phyloP scores from a whole-genome alignment of 2,329 filamentous ascomycete genomes.

The Aspergillus quadrilineatus region DNA sequence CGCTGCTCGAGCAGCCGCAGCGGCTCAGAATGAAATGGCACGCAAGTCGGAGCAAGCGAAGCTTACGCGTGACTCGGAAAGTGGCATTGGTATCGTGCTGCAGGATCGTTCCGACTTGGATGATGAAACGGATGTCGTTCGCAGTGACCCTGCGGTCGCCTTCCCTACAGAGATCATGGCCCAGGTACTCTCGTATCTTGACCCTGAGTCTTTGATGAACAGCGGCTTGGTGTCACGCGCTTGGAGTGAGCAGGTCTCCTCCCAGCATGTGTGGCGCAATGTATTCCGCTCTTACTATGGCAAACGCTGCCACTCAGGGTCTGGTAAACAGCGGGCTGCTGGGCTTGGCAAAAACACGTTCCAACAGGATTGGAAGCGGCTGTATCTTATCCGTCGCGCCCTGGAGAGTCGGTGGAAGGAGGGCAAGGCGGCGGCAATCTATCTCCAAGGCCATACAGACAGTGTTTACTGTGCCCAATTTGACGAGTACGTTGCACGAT shows the following conservation, averaged over 20 bases:
- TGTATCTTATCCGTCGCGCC: slow-evolving; percentile 74
- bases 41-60: slow-evolving; percentile 34
- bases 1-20: slow-evolving; percentile 49
- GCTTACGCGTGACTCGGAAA: slow-evolving; percentile 46
- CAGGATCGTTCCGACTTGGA: slow-evolving; percentile 40
- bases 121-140: slow-evolving; percentile 36
- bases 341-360: slow-evolving; percentile 57
- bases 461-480: slow-evolving; percentile 98
- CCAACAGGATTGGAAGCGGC: slow-evolving; percentile 78
- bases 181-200: slow-evolving; percentile 60
- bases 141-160: slow-evolving; percentile 53
- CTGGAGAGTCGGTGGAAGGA: slow-evolving; percentile 78
- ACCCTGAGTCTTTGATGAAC: slow-evolving; percentile 55
- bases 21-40: slow-evolving; percentile 50
- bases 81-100: slow-evolving; percentile 50
- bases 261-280: slow-evolving; percentile 61
- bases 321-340: slow-evolving; percentile 50
- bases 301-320: slow-evolving; percentile 39
- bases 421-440: slow-evolving; percentile 76
- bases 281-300: slow-evolving; percentile 60
- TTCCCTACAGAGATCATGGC: slow-evolving; percentile 61
- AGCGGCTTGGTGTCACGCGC: slow-evolving; percentile 56
- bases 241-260: slow-evolving; percentile 58
- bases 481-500: slow-evolving; percentile 68
- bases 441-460: slow-evolving; percentile 89